phyloP scores from a whole-genome alignment of 768 basidiomycete genomes.

The Hirschioporus abietinus region DNA sequence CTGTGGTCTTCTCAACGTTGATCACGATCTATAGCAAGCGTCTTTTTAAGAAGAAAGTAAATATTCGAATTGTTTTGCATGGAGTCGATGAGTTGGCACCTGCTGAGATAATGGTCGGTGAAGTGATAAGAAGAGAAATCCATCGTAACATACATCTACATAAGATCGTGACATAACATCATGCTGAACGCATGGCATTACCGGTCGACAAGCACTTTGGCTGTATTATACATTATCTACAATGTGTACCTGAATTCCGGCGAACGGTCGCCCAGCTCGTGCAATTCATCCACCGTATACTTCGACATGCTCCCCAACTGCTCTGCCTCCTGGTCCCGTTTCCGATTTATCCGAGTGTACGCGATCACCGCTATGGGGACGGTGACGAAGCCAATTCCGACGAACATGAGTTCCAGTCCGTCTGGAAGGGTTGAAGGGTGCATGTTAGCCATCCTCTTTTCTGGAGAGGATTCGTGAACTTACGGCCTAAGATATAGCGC shows the following conservation, averaged over 20 bases:
- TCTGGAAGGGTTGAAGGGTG: conserved; percentile 30
- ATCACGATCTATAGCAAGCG: no score
- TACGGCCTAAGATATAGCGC: conserved; percentile 58
- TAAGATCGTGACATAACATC: no score
- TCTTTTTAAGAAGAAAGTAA: no score
- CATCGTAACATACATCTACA: no score
- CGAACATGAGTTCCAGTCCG: conserved; percentile 60
- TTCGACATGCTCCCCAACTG: conserved; percentile 13
- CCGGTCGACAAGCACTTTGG: conserved; percentile 29
- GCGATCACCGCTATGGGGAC: conserved; percentile 41
- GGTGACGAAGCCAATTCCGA: conserved; percentile 55
- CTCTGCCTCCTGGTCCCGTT: conserved; percentile 33
- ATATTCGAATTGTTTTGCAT: no score
- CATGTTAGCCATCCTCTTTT: not conserved
- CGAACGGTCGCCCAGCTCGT: conserved; percentile 52
- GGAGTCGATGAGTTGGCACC: no score
- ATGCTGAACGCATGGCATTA: no score
- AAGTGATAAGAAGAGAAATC: no score
- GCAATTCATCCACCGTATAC: conserved; percentile 22
- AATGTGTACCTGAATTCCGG: conserved; percentile 58
- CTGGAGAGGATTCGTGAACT: not conserved
- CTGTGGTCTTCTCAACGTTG: no score
- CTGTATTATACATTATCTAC: conserved; percentile 29
- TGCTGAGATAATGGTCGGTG: no score
- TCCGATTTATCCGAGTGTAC: conserved; percentile 53